A percentile compares a stretch with the other conserved stretches of the same genome.
phyloP scores from a whole-genome alignment of 495 filamentous ascomycete species.

The Talaromyces liani region DNA sequence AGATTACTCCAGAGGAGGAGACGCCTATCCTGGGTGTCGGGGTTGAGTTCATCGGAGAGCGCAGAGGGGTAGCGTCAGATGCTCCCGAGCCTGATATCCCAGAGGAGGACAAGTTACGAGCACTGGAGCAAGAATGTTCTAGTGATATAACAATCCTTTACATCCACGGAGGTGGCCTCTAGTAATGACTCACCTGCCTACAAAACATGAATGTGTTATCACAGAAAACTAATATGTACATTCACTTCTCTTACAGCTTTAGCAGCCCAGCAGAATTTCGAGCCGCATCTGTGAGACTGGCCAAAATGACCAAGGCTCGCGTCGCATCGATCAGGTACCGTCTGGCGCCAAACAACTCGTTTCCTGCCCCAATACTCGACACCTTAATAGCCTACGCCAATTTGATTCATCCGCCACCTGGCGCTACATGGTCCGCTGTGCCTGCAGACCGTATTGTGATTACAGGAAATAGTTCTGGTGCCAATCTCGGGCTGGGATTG shows the following conservation, averaged over 20 bases:
- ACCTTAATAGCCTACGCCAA: conserved; percentile 57
- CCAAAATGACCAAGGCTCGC: conserved; percentile 21
- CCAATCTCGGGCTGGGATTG: conserved; percentile 52
- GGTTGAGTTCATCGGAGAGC: conserved; percentile 2
- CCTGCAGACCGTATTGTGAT: conserved; percentile 51
- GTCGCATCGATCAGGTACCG: conserved; percentile 60
- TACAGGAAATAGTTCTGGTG: conserved; percentile 63
- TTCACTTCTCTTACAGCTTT: conserved; percentile 3
- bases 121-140: conserved; percentile 9
- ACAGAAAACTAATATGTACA: background rate
- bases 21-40: conserved; percentile 6
- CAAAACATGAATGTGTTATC: background rate
- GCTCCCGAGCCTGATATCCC: conserved; percentile 2
- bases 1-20: background rate
- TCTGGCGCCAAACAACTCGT: conserved; percentile 59
- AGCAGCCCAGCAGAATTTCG: conserved; percentile 13
- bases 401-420: conserved; percentile 56
- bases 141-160: conserved; percentile 14
- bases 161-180: conserved; percentile 14
- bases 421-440: conserved; percentile 53
- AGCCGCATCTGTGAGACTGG: conserved; percentile 15
- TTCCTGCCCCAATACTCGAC: conserved; percentile 59
- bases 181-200: conserved; percentile 2
- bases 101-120: background rate
- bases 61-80: background rate